Evolutionary conservation across 805 yeast species (phyloP).

Genomic region (Candida dendrica): DNA sequence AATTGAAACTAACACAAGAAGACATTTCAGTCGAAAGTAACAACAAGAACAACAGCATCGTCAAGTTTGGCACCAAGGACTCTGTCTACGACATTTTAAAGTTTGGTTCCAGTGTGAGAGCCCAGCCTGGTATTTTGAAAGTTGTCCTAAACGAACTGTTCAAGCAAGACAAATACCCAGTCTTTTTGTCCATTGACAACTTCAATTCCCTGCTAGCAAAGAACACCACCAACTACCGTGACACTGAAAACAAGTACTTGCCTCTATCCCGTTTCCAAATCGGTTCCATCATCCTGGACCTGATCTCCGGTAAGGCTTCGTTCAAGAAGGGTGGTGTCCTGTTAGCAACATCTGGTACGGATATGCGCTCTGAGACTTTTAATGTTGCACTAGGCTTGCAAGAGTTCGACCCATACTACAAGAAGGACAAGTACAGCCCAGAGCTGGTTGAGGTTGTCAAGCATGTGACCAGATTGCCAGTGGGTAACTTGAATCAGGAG

Average conservation of each 20-base stretch:
- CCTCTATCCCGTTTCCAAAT: conserved; percentile 59
- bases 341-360: conserved; percentile 52
- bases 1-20: too few relatives aligned
- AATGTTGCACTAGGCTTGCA: conserved; percentile 49
- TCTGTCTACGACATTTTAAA: conserved; percentile 39
- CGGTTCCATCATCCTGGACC: conserved; percentile 46
- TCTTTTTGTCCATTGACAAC: conserved; percentile 66
- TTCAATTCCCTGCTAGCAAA: conserved; percentile 53
- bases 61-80: conserved; percentile 21
- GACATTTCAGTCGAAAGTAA: too few relatives aligned
- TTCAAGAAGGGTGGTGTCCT: conserved; percentile 62
- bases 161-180: conserved; percentile 45
- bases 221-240: conserved; percentile 53
- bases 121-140: conserved; percentile 39
- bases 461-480: conserved; percentile 29
- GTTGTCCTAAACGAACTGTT: conserved; percentile 50
- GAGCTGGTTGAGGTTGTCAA: conserved; percentile 41
- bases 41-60: conserved; percentile 15
- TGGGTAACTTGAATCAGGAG: conserved; percentile 35
- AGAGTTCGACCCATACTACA: conserved; percentile 50
- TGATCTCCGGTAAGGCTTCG: conserved; percentile 41
- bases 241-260: conserved; percentile 46
- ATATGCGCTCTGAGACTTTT: conserved; percentile 47
- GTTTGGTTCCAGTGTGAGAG: conserved; percentile 29
- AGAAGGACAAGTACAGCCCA: conserved; percentile 42